Evolutionary conservation across 495 filamentous ascomycete genomes (phyloP).

Genomic region (Cetradonia linearis): DNA sequence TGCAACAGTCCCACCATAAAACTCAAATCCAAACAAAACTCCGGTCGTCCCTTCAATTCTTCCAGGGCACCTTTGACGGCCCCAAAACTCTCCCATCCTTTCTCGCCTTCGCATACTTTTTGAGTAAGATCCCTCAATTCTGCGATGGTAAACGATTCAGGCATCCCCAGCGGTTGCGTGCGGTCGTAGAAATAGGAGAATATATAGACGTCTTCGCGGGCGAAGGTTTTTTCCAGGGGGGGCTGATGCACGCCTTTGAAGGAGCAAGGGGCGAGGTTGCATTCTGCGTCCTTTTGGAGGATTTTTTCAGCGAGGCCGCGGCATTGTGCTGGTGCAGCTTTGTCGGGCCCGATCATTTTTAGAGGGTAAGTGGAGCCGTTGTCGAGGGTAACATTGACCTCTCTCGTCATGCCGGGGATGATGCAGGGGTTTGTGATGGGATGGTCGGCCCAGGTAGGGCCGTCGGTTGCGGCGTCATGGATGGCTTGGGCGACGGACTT

Average conservation of each 20-base stretch:
- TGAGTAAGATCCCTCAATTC: constrained; percentile 77
- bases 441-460: constrained; percentile 46
- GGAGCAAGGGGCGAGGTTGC: constrained; percentile 79
- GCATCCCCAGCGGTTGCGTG: constrained; percentile 84
- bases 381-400: constrained; percentile 56
- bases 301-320: constrained; percentile 82
- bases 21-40: constrained; percentile 88
- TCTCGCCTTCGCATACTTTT: constrained; percentile 72
- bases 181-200: constrained; percentile 98
- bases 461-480: constrained; percentile 29
- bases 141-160: constrained; percentile 78
- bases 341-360: constrained; percentile 75
- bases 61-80: constrained; percentile 57
- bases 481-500: constrained; percentile 51
- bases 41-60: constrained; percentile 68
- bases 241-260: constrained; percentile 97
- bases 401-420: constrained; percentile 60
- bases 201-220: constrained; percentile 85
- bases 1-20: constrained; percentile 90
- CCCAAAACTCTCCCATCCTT: constrained; percentile 67
- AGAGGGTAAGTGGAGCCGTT: constrained; percentile 42
- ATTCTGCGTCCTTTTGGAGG: constrained; percentile 74
- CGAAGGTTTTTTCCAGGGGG: constrained; percentile 82
- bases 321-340: constrained; percentile 69
- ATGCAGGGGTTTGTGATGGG: constrained; percentile 85